These are phyloP conservation scores for Podospora didyma DNA, from an alignment of 495 filamentous ascomycete genomes.

Conservation along the genomic window DNA sequence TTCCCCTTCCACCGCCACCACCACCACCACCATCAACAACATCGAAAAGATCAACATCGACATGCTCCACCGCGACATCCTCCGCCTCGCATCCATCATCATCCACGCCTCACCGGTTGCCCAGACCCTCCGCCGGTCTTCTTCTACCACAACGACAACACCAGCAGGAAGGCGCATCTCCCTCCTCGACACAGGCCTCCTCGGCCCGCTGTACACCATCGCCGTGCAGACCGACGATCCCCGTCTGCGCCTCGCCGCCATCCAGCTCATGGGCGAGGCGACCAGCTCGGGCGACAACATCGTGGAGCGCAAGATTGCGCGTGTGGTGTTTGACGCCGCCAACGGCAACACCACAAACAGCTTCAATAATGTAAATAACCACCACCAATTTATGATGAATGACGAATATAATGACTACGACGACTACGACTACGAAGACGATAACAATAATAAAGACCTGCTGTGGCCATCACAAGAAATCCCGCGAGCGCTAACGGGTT, in stretches of 20 bases:
- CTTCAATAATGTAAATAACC: not conserved
- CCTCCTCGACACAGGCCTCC: constrained; percentile 12
- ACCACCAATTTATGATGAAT: not conserved
- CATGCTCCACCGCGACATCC: constrained; percentile 27
- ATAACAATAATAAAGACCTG: not conserved
- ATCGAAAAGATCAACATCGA: constrained; percentile 94
- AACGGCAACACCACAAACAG: not conserved
- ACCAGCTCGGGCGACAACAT: not conserved
- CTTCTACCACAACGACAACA: not conserved
- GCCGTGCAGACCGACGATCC: constrained; percentile 4
- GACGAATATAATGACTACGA: not conserved
- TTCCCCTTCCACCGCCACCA: not conserved
- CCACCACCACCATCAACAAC: constrained; percentile 47
- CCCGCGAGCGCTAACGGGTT: constrained; percentile 11
- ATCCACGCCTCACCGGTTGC: not conserved
- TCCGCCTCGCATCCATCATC: constrained; percentile 1
- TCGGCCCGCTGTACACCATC: constrained; percentile 18
- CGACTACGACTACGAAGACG: not conserved
- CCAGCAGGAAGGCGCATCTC: not conserved
- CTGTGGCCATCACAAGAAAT: not conserved
- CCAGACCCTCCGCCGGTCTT: not conserved
- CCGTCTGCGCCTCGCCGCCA: not conserved
- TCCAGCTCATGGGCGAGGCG: constrained; percentile 2
- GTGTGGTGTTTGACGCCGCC: not conserved
- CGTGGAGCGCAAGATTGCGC: not conserved